Evolutionary conservation across 768 basidiomycete genomes (phyloP).

Genomic region (Favolaschia claudopus): DNA sequence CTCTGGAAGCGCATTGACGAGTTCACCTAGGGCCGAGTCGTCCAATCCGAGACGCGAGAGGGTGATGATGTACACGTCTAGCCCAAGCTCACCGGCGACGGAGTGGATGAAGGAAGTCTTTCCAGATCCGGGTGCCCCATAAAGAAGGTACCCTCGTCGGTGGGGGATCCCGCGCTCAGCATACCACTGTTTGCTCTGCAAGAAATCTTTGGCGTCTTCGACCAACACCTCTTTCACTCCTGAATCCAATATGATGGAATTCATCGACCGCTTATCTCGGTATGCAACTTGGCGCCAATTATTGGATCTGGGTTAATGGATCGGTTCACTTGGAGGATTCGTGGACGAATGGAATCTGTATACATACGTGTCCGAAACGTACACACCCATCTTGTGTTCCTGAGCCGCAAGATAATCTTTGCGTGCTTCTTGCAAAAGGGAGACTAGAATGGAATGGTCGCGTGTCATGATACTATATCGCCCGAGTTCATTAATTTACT

Average conservation of each 20-base stretch:
- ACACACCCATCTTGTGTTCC: slow-evolving; percentile 51
- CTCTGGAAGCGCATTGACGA: slow-evolving; percentile 61
- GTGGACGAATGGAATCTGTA: neutral
- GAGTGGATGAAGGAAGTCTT: slow-evolving; percentile 76
- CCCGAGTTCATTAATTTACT: neutral
- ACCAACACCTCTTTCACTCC: slow-evolving; percentile 65
- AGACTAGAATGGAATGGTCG: slow-evolving; percentile 41
- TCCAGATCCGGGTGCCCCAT: slow-evolving; percentile 76
- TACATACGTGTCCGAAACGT: slow-evolving; percentile 45
- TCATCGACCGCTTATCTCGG: slow-evolving; percentile 61
- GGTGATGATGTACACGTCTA: slow-evolving; percentile 73
- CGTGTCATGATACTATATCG: slow-evolving; percentile 51
- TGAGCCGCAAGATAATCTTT: slow-evolving; percentile 45
- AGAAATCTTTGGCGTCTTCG: slow-evolving; percentile 67
- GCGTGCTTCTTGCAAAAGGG: slow-evolving; percentile 52
- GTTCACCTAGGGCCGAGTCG: slow-evolving; percentile 58
- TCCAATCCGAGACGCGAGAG: slow-evolving; percentile 64
- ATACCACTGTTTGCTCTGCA: slow-evolving; percentile 67
- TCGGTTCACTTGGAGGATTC: slow-evolving; percentile 2
- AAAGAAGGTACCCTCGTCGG: slow-evolving; percentile 71
- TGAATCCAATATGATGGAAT: slow-evolving; percentile 66
- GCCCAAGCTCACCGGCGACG: slow-evolving; percentile 71
- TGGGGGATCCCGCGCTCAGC: slow-evolving; percentile 71
- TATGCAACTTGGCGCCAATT: slow-evolving; percentile 59
- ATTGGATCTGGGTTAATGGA: slow-evolving; percentile 27